Conservation (phyloP, 192 early-diverging fungal genomes). For the Coemansia brasiliensis region DNA sequence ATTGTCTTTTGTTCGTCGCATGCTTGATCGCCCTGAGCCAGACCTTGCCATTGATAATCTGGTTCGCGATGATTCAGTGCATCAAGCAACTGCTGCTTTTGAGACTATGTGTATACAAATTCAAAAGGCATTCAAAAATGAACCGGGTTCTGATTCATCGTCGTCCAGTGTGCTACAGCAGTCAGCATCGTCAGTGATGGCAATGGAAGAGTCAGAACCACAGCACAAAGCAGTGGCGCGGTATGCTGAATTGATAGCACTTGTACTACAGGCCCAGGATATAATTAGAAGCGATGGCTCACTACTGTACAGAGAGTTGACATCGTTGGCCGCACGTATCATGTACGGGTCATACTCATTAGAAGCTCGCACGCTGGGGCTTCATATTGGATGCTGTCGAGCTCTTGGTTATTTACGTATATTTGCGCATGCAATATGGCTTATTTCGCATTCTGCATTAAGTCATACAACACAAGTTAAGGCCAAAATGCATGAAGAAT, state of each 20-base stretch:
- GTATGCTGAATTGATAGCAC: background rate
- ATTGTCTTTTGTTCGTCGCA: conserved; percentile 27
- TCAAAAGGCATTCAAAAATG: no score
- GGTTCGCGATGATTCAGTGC: conserved; percentile 7
- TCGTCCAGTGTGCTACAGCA: background rate
- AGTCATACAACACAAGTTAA: conserved; percentile 17
- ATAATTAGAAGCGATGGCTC: background rate
- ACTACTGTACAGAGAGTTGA: background rate
- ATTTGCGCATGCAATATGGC: conserved; percentile 42
- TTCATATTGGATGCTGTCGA: conserved; percentile 13
- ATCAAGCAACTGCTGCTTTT: background rate
- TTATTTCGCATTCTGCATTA: conserved; percentile 9
- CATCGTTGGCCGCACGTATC: conserved; percentile 7
- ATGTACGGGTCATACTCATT: conserved; percentile 34
- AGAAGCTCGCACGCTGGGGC: conserved; percentile 30
- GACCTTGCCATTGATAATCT: conserved; percentile 9
- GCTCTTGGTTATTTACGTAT: conserved; percentile 28
- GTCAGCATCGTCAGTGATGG: no score
- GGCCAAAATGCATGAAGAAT: conserved; percentile 26
- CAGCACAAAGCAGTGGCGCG: background rate
- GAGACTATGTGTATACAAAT: background rate
- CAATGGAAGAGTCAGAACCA: background rate
- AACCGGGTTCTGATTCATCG: no score
- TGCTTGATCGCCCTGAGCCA: conserved; percentile 31
- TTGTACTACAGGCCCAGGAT: conserved; percentile 6